Evolutionary conservation across 2,329 filamentous ascomycete genomes (phyloP), one percentile per base, ranked within the genome.

Genomic region (Scedosporium aurantiacum): DNA sequence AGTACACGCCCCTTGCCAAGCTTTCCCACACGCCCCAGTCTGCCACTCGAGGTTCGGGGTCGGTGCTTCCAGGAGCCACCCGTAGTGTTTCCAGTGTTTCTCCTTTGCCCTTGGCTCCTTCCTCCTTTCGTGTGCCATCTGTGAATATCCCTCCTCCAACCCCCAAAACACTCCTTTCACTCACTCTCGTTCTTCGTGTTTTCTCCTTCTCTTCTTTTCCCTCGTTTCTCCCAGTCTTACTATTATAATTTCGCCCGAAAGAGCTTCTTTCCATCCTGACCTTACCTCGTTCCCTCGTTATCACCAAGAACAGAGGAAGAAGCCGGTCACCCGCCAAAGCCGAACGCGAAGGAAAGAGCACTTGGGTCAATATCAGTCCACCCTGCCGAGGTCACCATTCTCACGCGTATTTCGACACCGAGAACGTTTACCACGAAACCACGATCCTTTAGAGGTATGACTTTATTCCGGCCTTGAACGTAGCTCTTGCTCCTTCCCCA

Each of bases 101-200:
- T 52, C 58, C 47, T 60, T 60, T 58, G 58, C 43, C 43, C 58
- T 47, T 59, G 21, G 58, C 27, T 37, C 43, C n/a, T 60, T 18
- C 58, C 57, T 59, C 57, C 57, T 59, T 58, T 59, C 25, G 41
- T 50, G 8, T 8, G 45, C n/a, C 32, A 47, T 59, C 57, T 59
- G 57, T 25, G 57, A 28, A 41, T 43, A 58, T 43, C 40, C 12
- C 28, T 60, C 37, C 18, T 60, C 28, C 47, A 37, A 37, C 28
- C 14, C 57, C 57, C 2, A 52, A 32, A 54, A 23, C 18, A 14
- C 50, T 54, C 23, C 50, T 23, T 54, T 21, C 50, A n/a, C 21
- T 47, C 21, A 47, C 43, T 47, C 5, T 47, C n/a, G 43, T 47
- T 47, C 16, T 47, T 47, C 43, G 16, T 47, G 50, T 23, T 27